Percentiles rank a stretch among this genome's conserved stretches.
Evolutionary conservation across 163 green algal species (phyloP).

Genomic region (Chloroidium sp.): DNA sequence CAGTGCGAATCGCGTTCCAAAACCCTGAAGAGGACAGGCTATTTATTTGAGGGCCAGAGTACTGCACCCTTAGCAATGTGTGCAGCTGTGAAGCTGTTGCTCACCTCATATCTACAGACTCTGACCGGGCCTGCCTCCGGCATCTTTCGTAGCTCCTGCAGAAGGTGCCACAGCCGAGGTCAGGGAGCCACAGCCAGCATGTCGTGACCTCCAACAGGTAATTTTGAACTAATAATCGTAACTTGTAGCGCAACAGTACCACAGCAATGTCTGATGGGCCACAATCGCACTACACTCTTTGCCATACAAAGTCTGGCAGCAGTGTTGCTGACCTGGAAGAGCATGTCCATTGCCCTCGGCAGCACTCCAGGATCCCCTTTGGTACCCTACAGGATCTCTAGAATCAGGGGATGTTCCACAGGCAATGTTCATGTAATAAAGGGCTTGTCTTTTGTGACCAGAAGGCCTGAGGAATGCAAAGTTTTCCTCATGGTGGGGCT

Average conservation of each 20-base stretch:
- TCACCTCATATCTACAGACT: conserved; percentile 6
- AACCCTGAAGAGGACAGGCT: not conserved
- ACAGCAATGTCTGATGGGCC: no score
- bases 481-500: not conserved
- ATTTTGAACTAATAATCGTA: not conserved
- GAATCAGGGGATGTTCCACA: not conserved
- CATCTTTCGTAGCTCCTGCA: no score
- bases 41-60: not conserved
- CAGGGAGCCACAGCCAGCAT: not conserved
- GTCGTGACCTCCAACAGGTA: not conserved
- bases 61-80: not conserved
- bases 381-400: conserved; percentile 27
- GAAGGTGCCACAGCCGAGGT: not conserved
- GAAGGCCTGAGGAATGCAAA: not conserved
- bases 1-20: not conserved
- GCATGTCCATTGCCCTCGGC: conserved; percentile 36
- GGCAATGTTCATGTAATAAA: not conserved
- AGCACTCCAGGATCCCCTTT: conserved; percentile 47
- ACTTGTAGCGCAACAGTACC: not conserved
- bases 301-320: no score
- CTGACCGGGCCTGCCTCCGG: not conserved
- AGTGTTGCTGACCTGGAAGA: conserved; percentile 40
- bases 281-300: no score
- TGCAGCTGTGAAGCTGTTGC: not conserved
- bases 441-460: not conserved